A percentile compares a stretch with the other conserved stretches of the same genome.
phyloP scores from a whole-genome alignment of 495 filamentous ascomycete genomes.

The Talaromyces trachyspermus region DNA sequence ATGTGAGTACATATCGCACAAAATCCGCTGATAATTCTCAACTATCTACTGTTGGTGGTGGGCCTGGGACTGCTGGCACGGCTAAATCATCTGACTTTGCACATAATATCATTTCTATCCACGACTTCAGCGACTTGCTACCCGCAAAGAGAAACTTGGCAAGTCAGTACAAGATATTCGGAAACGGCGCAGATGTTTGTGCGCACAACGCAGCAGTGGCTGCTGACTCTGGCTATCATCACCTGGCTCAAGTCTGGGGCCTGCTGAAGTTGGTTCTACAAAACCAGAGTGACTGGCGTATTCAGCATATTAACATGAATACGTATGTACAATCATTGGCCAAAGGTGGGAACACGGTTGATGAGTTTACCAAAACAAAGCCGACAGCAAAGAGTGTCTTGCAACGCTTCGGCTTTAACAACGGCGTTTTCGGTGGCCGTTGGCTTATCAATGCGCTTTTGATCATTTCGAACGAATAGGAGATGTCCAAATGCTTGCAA shows the following conservation, averaged over 20 bases:
- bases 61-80: conserved; percentile 10
- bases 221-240: conserved; percentile 59
- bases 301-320: not conserved
- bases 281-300: conserved; percentile 44
- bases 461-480: conserved; percentile 70
- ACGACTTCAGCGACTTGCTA: conserved; percentile 57
- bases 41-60: conserved; percentile 40
- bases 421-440: conserved; percentile 46
- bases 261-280: conserved; percentile 70
- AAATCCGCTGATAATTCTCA: conserved; percentile 49
- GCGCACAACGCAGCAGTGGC: conserved; percentile 75
- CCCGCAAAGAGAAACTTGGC: conserved; percentile 74
- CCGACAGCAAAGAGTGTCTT: not conserved
- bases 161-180: conserved; percentile 73
- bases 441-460: conserved; percentile 59
- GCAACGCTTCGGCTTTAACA: not conserved
- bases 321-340: conserved; percentile 44
- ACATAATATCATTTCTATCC: conserved; percentile 58
- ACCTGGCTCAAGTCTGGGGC: conserved; percentile 78
- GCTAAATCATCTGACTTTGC: conserved; percentile 29
- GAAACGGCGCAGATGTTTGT: conserved; percentile 70
- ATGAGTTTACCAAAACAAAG: not conserved
- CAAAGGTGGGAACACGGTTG: not conserved
- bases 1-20: conserved; percentile 37
- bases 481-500: conserved; percentile 90